Percentiles rank a stretch among this genome's conserved stretches.
phyloP scores from a whole-genome alignment of 2,329 filamentous ascomycete species.

The Arthrobotrys megalospora region DNA sequence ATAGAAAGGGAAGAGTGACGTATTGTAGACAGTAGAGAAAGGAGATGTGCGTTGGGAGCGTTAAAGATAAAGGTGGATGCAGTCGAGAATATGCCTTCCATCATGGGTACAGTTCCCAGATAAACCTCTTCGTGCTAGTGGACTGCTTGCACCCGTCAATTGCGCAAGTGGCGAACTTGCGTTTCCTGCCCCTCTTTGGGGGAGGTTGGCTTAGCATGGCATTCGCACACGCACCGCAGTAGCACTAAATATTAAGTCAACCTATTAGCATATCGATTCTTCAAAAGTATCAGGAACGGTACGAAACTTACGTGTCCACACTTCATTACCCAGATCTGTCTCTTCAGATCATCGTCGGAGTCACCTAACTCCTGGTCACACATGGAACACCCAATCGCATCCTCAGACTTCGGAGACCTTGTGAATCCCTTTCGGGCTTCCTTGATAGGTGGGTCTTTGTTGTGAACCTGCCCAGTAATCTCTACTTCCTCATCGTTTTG shows the following conservation, averaged over 20 bases:
- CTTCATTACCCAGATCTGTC: conserved; percentile 91
- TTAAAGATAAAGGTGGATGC: too few species aligned
- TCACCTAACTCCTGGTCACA: conserved; percentile 89
- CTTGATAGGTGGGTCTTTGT: conserved; percentile 75
- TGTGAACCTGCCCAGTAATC: conserved; percentile 67
- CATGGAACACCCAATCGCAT: conserved; percentile 84
- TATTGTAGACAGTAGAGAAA: neutral
- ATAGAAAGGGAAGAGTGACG: neutral
- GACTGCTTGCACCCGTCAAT: conserved; percentile 60
- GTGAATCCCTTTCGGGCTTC: conserved; percentile 83
- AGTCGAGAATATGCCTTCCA: neutral
- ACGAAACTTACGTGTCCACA: conserved; percentile 85
- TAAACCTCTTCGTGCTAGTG: conserved; percentile 42
- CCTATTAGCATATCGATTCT: conserved; percentile 29
- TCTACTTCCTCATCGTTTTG: conserved; percentile 67
- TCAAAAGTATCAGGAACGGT: conserved; percentile 29
- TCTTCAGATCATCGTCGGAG: conserved; percentile 74
- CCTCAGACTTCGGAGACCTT: conserved; percentile 79
- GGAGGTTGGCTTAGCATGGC: conserved; percentile 65
- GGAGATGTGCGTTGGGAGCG: neutral
- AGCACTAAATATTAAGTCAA: conserved; percentile 67
- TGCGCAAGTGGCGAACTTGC: conserved; percentile 51
- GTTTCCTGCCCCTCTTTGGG: conserved; percentile 57
- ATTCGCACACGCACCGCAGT: conserved; percentile 71
- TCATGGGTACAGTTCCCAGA: conserved; percentile 55